A percentile compares a stretch with the other conserved stretches of the same genome.
These are phyloP conservation scores for Nakataea oryzae DNA, from an alignment of 2,329 filamentous ascomycete genomes.

Conservation along the genomic window DNA sequence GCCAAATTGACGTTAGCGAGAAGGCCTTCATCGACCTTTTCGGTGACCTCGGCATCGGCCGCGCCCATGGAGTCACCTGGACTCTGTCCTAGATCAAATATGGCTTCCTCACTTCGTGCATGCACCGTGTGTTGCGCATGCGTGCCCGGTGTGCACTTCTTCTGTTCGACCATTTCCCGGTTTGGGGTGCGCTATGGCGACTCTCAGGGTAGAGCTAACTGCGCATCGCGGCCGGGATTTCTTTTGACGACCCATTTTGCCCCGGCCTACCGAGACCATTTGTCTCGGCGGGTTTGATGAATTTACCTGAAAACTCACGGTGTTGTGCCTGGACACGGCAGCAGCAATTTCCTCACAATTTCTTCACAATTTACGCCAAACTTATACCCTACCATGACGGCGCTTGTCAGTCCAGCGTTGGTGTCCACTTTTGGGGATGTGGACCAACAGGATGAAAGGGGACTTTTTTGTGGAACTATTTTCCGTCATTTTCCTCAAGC, in stretches of 20 bases:
- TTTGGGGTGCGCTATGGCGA: not conserved
- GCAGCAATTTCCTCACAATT: not conserved
- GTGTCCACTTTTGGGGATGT: not conserved
- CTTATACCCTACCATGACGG: not conserved
- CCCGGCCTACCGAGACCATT: not conserved
- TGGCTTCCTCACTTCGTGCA: not conserved
- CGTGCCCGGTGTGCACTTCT: not conserved
- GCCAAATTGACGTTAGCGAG: slow-evolving; percentile 40
- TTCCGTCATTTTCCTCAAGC: not conserved
- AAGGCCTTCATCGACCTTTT: slow-evolving; percentile 39
- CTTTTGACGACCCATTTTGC: not conserved
- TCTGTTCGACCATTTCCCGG: not conserved
- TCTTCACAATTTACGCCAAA: not conserved
- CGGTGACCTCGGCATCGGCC: slow-evolving; percentile 22
- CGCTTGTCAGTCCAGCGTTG: not conserved
- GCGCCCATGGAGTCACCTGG: slow-evolving; percentile 17
- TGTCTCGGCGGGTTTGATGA: not conserved
- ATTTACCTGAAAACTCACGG: not conserved
- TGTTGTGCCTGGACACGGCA: not conserved
- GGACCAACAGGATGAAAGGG: not conserved
- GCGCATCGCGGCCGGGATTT: not conserved
- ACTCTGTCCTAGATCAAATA: slow-evolving; percentile 13
- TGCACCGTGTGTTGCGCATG: not conserved
- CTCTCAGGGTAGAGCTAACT: not conserved
- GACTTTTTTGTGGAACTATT: not conserved